These are phyloP conservation scores for Xylaria sp. DNA, from an alignment of 2,329 filamentous ascomycete species.

Conservation along the genomic window DNA sequence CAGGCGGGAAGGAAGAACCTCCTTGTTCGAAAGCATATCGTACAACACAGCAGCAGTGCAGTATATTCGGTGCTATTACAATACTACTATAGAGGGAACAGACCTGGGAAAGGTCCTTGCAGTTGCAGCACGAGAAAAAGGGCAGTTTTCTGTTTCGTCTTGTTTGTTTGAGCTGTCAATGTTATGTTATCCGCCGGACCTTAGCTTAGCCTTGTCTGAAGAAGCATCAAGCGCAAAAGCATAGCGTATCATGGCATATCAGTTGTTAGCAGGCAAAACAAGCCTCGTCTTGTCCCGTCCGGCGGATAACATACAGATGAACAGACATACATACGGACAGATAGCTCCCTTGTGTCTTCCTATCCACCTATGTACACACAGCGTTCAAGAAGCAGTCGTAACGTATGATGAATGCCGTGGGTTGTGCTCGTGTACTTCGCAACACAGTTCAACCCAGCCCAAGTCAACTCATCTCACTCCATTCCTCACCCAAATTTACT, in stretches of 20 bases:
- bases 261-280: neutral
- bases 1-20: constrained; percentile 11
- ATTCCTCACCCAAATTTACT: neutral
- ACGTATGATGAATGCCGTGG: neutral
- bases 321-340: neutral
- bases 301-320: neutral
- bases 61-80: too few species aligned
- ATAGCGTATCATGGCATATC: too few species aligned
- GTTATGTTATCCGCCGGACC: constrained; percentile 6
- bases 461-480: neutral
- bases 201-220: constrained; percentile 17
- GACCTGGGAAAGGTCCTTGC: constrained; percentile 15
- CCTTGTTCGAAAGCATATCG: neutral
- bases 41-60: too few species aligned
- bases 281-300: neutral
- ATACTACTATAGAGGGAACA: neutral
- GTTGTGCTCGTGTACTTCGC: neutral
- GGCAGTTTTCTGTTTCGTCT: neutral
- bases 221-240: neutral
- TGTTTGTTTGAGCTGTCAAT: neutral
- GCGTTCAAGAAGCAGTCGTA: neutral
- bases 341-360: neutral
- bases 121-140: constrained; percentile 3
- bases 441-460: neutral
- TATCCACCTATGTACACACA: neutral